Conservation (phyloP, 2,329 filamentous ascomycete genomes). For the Chaetomiaceae sp. region DNA sequence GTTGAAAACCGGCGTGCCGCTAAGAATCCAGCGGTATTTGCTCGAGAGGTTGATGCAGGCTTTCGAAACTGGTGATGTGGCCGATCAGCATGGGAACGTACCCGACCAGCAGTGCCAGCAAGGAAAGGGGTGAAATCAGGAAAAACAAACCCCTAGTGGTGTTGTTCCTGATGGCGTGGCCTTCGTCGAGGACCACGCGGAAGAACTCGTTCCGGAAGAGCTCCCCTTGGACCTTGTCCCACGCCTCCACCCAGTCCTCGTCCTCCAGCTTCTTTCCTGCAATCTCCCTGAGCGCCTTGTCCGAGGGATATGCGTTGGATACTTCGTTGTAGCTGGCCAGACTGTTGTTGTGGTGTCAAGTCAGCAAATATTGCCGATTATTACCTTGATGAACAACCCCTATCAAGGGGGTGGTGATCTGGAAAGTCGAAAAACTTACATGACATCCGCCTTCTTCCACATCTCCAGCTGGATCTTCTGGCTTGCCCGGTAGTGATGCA, state of each 20-base stretch:
- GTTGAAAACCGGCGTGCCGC: constrained; percentile 10
- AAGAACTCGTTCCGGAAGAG: constrained; percentile 38
- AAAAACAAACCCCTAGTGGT: neutral
- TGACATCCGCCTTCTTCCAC: no score
- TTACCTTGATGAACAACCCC: no score
- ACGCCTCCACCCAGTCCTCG: neutral
- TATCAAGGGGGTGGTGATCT: no score
- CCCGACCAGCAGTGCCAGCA: no score
- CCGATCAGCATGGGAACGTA: no score
- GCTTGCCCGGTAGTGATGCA: no score
- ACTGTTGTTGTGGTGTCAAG: no score
- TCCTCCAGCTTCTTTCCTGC: neutral
- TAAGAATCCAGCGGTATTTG: constrained; percentile 13
- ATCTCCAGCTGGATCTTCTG: no score
- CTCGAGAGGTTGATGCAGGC: constrained; percentile 3
- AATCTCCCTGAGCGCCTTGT: neutral
- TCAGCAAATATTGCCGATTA: no score
- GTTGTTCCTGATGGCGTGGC: constrained; percentile 8
- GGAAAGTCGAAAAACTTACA: no score
- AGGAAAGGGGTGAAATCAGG: neutral
- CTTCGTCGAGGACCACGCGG: constrained; percentile 12
- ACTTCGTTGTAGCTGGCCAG: constrained; percentile 31
- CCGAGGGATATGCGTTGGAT: constrained; percentile 12
- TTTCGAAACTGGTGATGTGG: neutral
- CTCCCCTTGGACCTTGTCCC: constrained; percentile 29